Percentiles rank a stretch among this genome's conserved stretches.
Conservation (phyloP, 2,329 filamentous ascomycete species). For the Dactylellina haptotyla region DNA sequence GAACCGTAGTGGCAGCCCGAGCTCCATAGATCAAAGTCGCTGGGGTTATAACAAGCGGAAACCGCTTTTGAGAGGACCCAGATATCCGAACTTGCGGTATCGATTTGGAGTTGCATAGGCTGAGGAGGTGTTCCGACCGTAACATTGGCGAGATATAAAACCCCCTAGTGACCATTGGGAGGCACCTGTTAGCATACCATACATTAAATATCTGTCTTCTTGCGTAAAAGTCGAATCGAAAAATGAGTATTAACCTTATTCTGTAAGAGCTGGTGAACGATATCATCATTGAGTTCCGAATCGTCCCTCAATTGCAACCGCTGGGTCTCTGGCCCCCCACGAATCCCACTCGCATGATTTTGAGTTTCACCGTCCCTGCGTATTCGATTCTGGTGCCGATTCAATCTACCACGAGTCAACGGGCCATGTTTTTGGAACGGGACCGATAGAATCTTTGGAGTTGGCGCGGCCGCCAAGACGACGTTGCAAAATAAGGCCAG, state of each 20-base stretch:
- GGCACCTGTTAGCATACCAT: background rate
- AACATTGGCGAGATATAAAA: slow-evolving; percentile 50
- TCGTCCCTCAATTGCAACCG: slow-evolving; percentile 19
- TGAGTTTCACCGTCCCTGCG: background rate
- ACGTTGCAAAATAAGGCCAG: slow-evolving; percentile 19
- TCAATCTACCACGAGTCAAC: background rate
- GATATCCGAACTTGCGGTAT: slow-evolving; percentile 50
- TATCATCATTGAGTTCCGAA: slow-evolving; percentile 10
- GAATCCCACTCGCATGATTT: background rate
- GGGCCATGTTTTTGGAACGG: slow-evolving; percentile 38
- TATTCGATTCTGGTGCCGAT: background rate
- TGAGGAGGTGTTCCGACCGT: slow-evolving; percentile 48
- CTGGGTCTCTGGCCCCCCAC: background rate
- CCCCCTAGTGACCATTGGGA: slow-evolving; percentile 10
- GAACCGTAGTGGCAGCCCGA: slow-evolving; percentile 39
- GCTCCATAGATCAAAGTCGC: slow-evolving; percentile 28
- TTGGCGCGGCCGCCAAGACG: slow-evolving; percentile 27
- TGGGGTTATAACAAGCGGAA: slow-evolving; percentile 26
- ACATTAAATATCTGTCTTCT: background rate
- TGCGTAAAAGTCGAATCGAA: background rate
- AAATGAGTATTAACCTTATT: slow-evolving; percentile 26
- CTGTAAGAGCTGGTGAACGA: slow-evolving; percentile 37
- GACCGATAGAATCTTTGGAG: slow-evolving; percentile 14
- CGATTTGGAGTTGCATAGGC: slow-evolving; percentile 48
- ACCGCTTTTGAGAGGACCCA: slow-evolving; percentile 44